phyloP scores from a whole-genome alignment of 805 yeast species.

The Maudiozyma serrabonitensis region DNA sequence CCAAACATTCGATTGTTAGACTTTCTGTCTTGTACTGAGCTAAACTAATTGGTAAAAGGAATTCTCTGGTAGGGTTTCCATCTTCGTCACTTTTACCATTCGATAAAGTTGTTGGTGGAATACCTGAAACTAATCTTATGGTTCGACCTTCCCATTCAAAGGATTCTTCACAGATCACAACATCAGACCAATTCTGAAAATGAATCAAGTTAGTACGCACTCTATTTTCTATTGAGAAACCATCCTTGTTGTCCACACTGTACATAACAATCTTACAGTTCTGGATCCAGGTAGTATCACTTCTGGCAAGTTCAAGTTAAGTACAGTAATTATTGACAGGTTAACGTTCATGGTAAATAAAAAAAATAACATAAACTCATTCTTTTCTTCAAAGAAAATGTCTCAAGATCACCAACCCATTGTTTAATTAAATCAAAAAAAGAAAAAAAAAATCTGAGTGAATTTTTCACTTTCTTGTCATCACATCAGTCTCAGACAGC shows the following conservation, averaged over 20 bases:
- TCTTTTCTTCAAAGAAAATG: no score
- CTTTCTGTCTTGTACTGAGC: constrained; percentile 17
- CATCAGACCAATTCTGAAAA: constrained; percentile 23
- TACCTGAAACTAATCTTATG: constrained; percentile 14
- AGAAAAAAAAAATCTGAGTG: no score
- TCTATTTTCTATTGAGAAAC: constrained; percentile 5
- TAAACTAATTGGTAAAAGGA: constrained; percentile 24
- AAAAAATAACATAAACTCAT: no score
- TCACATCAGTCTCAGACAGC: no score
- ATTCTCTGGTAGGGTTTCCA: constrained; percentile 10
- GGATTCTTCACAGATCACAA: constrained; percentile 8
- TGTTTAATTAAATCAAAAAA: no score
- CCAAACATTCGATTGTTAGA: constrained; percentile 19
- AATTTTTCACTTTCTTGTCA: background rate
- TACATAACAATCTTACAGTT: background rate
- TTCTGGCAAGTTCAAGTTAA: no score
- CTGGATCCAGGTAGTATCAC: no score
- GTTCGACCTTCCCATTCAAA: constrained; percentile 9
- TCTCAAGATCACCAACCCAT: no score
- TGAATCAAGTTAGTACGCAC: constrained; percentile 20
- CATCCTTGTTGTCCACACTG: background rate
- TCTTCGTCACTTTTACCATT: constrained; percentile 13
- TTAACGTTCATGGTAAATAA: no score
- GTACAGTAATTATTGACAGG: no score
- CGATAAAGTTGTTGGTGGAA: constrained; percentile 17